Conservation (phyloP, 176 grass and related monocot species). For the Areca catechu region DNA sequence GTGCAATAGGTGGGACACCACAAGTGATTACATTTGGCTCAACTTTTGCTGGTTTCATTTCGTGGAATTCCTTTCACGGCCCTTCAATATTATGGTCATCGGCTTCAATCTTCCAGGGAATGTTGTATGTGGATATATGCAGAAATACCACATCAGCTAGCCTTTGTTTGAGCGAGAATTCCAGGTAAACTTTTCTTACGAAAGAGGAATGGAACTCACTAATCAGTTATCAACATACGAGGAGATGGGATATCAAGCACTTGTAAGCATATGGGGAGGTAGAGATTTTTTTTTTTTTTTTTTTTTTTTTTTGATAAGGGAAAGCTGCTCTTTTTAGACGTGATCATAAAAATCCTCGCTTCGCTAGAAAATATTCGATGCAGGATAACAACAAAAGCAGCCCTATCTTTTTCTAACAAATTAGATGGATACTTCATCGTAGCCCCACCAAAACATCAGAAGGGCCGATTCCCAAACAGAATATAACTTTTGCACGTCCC, state of each 20-base stretch:
- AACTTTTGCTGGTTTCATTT: conserved; percentile 67
- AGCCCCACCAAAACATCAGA: no score
- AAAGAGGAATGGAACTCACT: conserved; percentile 75
- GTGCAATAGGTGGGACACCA: conserved; percentile 58
- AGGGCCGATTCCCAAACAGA: no score
- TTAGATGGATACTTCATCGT: no score
- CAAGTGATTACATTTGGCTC: conserved; percentile 92
- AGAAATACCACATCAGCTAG: conserved; percentile 46
- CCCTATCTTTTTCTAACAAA: no score
- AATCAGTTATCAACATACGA: conserved; percentile 62
- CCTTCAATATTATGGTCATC: conserved; percentile 75
- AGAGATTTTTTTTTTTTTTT: no score
- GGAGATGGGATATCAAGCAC: conserved; percentile 30
- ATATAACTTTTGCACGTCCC: no score
- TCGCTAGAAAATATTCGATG: no score
- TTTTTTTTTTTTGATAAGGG: no score
- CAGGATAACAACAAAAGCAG: no score
- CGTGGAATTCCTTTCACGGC: conserved; percentile 53
- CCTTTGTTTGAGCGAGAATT: conserved; percentile 77
- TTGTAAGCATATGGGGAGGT: no score
- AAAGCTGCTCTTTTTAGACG: no score
- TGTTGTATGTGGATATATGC: conserved; percentile 83
- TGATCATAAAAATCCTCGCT: no score
- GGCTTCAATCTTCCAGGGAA: conserved; percentile 74
- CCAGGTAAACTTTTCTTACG: conserved; percentile 63